Evolutionary conservation across 257 asterid genomes (phyloP), one percentile per base, ranked within the genome.

Genomic region (Penstemon davidsonii): DNA sequence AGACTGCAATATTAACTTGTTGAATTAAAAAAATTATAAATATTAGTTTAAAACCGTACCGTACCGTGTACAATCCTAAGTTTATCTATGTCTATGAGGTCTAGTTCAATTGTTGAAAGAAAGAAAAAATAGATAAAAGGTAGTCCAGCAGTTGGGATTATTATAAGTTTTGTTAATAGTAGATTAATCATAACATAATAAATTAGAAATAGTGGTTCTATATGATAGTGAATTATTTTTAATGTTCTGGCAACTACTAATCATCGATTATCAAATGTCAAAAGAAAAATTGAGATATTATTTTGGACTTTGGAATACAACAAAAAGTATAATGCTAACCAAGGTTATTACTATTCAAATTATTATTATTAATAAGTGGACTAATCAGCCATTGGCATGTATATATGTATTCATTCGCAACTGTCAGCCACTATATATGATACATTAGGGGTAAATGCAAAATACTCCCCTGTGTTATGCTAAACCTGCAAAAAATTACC

Each of bases 351-450:
- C 53, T 67, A 59, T 51, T 15, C 47, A 45, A 25, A 2, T 25
- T 25, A 25, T 25, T 43, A 13, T 11, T 62, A 25, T 1, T 25
- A 25, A 25, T 77, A 52, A 72, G 78, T 57, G 75, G 74, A 71
- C 36, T 64, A 68, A 68, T 59, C 53, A 73, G 60, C 59, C 33
- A 25, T 25, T 25, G 33, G 2, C 66, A 45, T 15, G 50, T 65
- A 55, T 64, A 72, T 55, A 13, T 52, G 57, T 76, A 64, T 60
- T 15, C 41, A 39, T 50, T 59, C 72, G 42, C 76, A 69, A 78
- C 73, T 69, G 72, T 66, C 74, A 66, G 50, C 71, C 77, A 70
- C 79, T 73, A 10, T 52, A 45, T 72, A 8, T 55, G 51, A 15
- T 15, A 15, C 18, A 15, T 15, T 15, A 25, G 33, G 33, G 33